Evolutionary conservation across 179 eudicot species (phyloP), one percentile per base, ranked within the genome.

Genomic region (Silene noctiflora): DNA sequence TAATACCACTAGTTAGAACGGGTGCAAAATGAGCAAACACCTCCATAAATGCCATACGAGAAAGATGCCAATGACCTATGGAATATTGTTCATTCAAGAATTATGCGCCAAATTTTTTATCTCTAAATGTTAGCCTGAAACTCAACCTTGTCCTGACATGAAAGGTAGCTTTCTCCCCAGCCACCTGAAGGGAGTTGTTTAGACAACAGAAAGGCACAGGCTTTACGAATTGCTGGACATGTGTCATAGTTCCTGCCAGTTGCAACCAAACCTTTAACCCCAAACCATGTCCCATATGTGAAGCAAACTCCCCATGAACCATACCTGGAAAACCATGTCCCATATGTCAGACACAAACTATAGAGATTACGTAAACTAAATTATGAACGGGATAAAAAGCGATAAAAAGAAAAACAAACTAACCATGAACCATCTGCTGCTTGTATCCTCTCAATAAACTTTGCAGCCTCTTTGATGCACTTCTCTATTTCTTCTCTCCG

Each of bases 221-320:
- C 98, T 79, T 89, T 94, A 27, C 91, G 91, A 31, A 94, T 88
- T 80, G 83, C 76, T 79, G 87, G 79, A 76, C 87, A 88, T 67
- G 79, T 90, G 21, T 79, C 68, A 66, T 83, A 94, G 83, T 53
- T 88, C 84, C 81, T 85, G 70, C 93, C 97, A 79, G 94, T 87
- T 71, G 94, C 93, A 68, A 89, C 83, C 79, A 94, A 77, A 62
- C 93, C 98, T 82, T 87, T 84, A 51, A 94, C 67, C 69, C 97
- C 98, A 84, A 92, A 94, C 98, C 98, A 94, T 73, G 87, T 85
- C 35, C 92, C 98, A 82, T 94, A 94, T 1, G 96, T 90, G 86
- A 89, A 94, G 90, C 98, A 94, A 83, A 94, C 92, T 68, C 86
- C 98, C 98, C 98, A 94, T n/a, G 96, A 94, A 62, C 98, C 98